Percentiles rank a stretch among this genome's conserved stretches.
These are phyloP conservation scores for Synchytrium microbalum DNA, from an alignment of 371 early-diverging fungal genomes.

Conservation along the genomic window DNA sequence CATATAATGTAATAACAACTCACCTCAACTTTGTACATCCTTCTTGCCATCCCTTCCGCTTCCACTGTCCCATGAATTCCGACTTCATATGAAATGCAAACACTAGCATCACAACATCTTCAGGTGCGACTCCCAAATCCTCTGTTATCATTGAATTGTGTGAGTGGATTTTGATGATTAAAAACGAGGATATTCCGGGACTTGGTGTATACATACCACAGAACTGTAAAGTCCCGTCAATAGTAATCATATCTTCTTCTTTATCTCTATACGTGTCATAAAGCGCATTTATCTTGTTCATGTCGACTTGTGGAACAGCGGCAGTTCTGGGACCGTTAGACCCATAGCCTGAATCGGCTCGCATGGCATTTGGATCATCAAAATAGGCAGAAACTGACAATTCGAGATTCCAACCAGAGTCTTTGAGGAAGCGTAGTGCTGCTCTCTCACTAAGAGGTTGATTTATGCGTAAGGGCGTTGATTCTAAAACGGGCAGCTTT, in stretches of 20 bases:
- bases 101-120: slow-evolving; percentile 64
- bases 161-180: not conserved
- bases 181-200: not conserved
- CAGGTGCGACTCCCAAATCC: slow-evolving; percentile 70
- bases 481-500: not conserved
- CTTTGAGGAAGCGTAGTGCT: slow-evolving; percentile 44
- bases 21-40: slow-evolving; percentile 63
- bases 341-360: slow-evolving; percentile 7
- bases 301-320: slow-evolving; percentile 16
- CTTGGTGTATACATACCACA: slow-evolving; percentile 29
- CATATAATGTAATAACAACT: slow-evolving; percentile 7
- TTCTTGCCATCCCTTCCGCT: slow-evolving; percentile 43
- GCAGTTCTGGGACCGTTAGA: slow-evolving; percentile 1
- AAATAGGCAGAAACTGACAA: slow-evolving; percentile 1
- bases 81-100: slow-evolving; percentile 63
- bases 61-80: slow-evolving; percentile 72
- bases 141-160: slow-evolving; percentile 13
- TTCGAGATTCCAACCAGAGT: slow-evolving; percentile 19
- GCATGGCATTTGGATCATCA: slow-evolving; percentile 1
- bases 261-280: slow-evolving; percentile 65
- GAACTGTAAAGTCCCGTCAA: slow-evolving; percentile 67
- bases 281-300: slow-evolving; percentile 33
- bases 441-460: slow-evolving; percentile 40
- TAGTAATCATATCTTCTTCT: slow-evolving; percentile 57
- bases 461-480: not conserved